Conservation (phyloP, 352 stramenopile species). For the Pythium sukuiense region DNA sequence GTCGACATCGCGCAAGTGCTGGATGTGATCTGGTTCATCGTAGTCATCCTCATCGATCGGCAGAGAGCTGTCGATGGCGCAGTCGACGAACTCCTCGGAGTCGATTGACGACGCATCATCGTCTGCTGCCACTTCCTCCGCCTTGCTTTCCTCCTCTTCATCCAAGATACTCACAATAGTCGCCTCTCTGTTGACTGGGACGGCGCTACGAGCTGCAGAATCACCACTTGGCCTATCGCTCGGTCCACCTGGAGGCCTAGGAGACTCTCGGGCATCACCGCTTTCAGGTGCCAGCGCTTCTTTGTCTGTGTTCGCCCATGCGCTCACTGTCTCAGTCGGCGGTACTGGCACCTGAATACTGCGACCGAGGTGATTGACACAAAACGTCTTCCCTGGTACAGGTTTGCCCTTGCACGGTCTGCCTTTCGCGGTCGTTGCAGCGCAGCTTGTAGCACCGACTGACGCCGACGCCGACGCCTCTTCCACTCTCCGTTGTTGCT, state of each 20-base stretch:
- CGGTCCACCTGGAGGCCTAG: background rate
- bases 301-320: background rate
- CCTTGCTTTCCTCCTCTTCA: conserved; percentile 5
- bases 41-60: conserved; percentile 58
- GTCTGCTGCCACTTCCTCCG: conserved; percentile 16
- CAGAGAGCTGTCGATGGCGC: conserved; percentile 21
- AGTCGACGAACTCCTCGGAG: conserved; percentile 40
- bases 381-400: conserved; percentile 36
- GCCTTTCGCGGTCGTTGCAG: conserved; percentile 39
- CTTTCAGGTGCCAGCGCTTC: no score
- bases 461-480: background rate
- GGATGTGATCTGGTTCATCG: conserved; percentile 77
- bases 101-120: conserved; percentile 26
- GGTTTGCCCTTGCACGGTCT: conserved; percentile 40
- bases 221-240: background rate
- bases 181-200: background rate
- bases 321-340: background rate
- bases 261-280: no score
- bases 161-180: background rate
- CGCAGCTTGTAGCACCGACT: background rate
- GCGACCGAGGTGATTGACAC: conserved; percentile 32
- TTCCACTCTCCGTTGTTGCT: background rate
- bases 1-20: conserved; percentile 83
- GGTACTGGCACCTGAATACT: background rate
- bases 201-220: background rate